A percentile compares a stretch with the other conserved stretches of the same genome.
phyloP scores from a whole-genome alignment of 352 stramenopile species.

The Phytopythium sindhum region DNA sequence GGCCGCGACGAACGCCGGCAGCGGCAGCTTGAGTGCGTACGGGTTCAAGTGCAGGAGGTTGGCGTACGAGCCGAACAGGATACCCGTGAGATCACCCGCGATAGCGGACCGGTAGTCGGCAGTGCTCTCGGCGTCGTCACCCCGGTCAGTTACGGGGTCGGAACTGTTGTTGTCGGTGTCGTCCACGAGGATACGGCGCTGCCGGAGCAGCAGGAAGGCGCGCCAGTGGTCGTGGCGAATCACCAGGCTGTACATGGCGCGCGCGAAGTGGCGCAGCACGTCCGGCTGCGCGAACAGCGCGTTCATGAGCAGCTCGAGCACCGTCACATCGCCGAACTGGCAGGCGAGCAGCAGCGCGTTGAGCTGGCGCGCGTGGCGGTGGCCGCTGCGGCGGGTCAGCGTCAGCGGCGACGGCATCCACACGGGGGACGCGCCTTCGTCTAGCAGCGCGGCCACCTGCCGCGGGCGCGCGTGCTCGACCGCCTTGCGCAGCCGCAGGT shows the following conservation, averaged over 20 bases:
- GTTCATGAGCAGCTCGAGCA: constrained; percentile 60
- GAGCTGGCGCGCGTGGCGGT: constrained; percentile 19
- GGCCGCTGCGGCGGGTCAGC: constrained; percentile 13
- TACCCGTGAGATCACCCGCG: constrained; percentile 10
- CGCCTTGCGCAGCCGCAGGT: constrained; percentile 60
- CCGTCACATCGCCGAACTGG: constrained; percentile 37
- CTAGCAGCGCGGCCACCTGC: constrained; percentile 50
- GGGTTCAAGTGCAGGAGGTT: constrained; percentile 15
- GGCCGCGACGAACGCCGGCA: constrained; percentile 55
- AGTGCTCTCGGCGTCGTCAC: constrained; percentile 4
- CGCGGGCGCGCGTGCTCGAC: constrained; percentile 36
- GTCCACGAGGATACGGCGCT: constrained; percentile 30
- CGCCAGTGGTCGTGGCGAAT: constrained; percentile 61
- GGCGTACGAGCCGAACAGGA: constrained; percentile 13
- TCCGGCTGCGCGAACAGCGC: constrained; percentile 47
- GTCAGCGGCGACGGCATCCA: constrained; percentile 34
- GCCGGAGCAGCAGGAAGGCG: constrained; percentile 48
- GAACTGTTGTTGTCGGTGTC: background rate
- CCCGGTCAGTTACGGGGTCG: background rate
- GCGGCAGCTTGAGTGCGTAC: constrained; percentile 37
- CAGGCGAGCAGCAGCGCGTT: constrained; percentile 70
- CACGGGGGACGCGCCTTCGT: constrained; percentile 51
- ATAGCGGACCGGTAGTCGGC: constrained; percentile 12
- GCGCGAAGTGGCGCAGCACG: constrained; percentile 42
- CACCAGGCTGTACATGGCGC: constrained; percentile 65